Evolutionary conservation across 345 rosid genomes (phyloP), one percentile per base, ranked within the genome.

Genomic region (Populus simonii): DNA sequence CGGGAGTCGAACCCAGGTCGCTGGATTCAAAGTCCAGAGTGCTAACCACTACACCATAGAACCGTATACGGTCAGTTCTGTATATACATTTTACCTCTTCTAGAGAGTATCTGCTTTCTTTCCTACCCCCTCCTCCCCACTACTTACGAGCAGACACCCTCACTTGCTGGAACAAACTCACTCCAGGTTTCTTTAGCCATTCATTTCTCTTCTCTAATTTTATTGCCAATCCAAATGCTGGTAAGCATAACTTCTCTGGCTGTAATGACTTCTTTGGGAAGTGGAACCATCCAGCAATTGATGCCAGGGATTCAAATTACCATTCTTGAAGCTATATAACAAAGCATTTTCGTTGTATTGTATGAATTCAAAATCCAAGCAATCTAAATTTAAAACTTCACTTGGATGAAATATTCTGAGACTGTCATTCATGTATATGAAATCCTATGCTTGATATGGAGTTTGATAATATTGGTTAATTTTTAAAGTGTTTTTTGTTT

Each of bases 21-120:
- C 97, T 90, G 94, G 97, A 93, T 96, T 92, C 98, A 93, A 93
- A 96, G 96, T 93, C 97, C 99, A 92, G 92, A 96, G 96, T 93
- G 97, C 97, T 96, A 92, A 93, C 99, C 97, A 93, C 98, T 90
- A 96, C 98, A 96, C 99, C 96, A 93, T 93, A 91, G 94, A 95
- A 92, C 95, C 95, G 0, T 1, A 4, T 0, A 1, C 2, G 4
- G 12, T 0, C 15, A 0, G 0, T 4, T 1, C 0, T 57, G 1
- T 0, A 0, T 1, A 33, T 33, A 33, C 1, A 33, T 33, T 33
- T 4, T 4, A 33, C 6, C 5, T 33, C 36, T 33, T 4, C 0
- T 4, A 4, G 0, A 33, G 36, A 33, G 36, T 33, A 4, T 33
- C 36, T 4, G 6, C 4, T 4, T 33, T 33, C 61, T 53, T 53